Evolutionary conservation across 2,329 filamentous ascomycete species (phyloP).

Genomic region (Xylogone sp.): DNA sequence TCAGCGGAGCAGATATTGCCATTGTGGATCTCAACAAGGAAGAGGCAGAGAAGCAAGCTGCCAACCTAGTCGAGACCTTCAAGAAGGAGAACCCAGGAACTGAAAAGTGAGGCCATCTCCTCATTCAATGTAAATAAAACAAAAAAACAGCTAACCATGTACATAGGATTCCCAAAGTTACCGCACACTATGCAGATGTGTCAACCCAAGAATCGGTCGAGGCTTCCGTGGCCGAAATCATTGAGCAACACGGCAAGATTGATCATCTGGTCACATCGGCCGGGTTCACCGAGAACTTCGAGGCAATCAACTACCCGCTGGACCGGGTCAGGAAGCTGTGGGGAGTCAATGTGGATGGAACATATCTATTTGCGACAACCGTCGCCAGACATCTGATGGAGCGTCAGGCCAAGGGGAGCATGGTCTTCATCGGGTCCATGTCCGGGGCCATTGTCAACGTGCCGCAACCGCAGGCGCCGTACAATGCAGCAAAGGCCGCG

Average conservation of each 20-base stretch:
- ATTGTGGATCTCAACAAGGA: constrained; percentile 93
- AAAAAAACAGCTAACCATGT: constrained; percentile 4
- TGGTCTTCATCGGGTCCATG: constrained; percentile 96
- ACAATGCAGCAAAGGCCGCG: constrained; percentile 91
- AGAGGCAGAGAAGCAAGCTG: constrained; percentile 75
- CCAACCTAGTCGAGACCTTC: constrained; percentile 71
- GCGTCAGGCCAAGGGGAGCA: constrained; percentile 73
- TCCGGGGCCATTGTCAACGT: constrained; percentile 91
- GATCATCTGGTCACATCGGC: constrained; percentile 94
- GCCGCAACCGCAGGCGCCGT: constrained; percentile 88
- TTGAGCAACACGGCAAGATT: constrained; percentile 72
- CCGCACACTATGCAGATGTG: constrained; percentile 87
- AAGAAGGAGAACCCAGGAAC: constrained; percentile 74
- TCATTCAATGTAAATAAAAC: too few relatives aligned
- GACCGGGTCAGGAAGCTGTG: constrained; percentile 91
- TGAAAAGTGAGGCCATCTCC: constrained; percentile 59
- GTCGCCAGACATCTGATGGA: constrained; percentile 88
- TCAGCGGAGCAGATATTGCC: constrained; percentile 82
- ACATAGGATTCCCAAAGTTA: constrained; percentile 72
- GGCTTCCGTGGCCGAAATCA: constrained; percentile 64
- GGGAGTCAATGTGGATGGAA: constrained; percentile 91
- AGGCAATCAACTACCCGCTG: constrained; percentile 85
- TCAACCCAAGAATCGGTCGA: constrained; percentile 76
- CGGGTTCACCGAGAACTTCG: constrained; percentile 93
- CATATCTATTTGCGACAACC: constrained; percentile 80